Evolutionary conservation across 106 monocot genomes (phyloP), one percentile per base, ranked within the genome.

Genomic region (Amphibolis antarctica): DNA sequence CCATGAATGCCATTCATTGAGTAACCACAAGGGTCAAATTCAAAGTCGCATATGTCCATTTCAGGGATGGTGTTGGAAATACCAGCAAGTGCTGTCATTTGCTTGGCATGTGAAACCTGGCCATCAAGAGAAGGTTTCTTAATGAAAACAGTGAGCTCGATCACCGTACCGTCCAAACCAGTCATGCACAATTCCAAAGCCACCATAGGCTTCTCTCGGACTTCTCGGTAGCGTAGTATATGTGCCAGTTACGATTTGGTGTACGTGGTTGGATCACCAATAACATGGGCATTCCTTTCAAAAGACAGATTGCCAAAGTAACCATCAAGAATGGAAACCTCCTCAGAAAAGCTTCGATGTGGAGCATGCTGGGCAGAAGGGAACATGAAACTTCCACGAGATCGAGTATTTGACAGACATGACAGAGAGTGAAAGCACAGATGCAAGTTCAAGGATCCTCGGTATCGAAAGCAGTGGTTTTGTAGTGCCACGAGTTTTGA

Each of bases 401-500:
- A n/a, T n/a, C n/a, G n/a, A 89, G 45, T 94, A 94, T 71, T 89
- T 94, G 0, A 47, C 89, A 62, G 94, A 86, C 0, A 65, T 45
- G 50, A 84, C 76, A 31, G 81, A 60, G 19, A 89, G 81, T 26
- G 75, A 79, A 30, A 83, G 75, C 57, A 65, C 72, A 2, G 66
- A 47, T 26, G 89, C 77, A 46, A 94, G 81, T 3, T 81, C 79
- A 36, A 86, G 81, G 29, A 94, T 86, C 53, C 60, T 74, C 1
- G 93, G 93, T 59, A 94, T 78, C 0, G 93, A 77, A 3, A 80
- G 67, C 18, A 94, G 80, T 4, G 89, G 83, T 72, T 83, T 83
- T 5, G 93, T 94, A 1, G 93, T 94, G n/a, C 93, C 93, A 51
- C 93, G 89, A 5, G 93, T 94, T 72, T 94, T 94, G 9, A 94